Conservation (phyloP, 495 filamentous ascomycete genomes). For the Aspergillus homomorphus region DNA sequence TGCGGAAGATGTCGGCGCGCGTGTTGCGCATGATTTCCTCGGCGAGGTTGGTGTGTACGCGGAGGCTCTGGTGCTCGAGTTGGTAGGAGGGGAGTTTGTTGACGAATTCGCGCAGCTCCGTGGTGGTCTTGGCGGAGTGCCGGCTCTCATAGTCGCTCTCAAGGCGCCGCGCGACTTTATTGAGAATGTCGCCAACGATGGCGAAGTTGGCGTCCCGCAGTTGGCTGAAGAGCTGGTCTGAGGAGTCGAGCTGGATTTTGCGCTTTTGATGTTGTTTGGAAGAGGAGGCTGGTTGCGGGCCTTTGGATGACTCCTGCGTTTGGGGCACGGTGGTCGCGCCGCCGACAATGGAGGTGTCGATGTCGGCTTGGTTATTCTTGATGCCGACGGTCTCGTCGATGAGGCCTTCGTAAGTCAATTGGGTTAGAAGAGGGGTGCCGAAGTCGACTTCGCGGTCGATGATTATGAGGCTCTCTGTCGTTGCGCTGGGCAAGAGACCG, state of each 20-base stretch:
- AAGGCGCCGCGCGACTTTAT: constrained; percentile 85
- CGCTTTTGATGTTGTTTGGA: constrained; percentile 69
- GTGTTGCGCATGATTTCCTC: constrained; percentile 96
- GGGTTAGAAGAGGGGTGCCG: constrained; percentile 84
- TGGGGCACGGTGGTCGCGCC: constrained; percentile 62
- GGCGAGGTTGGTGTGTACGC: constrained; percentile 84
- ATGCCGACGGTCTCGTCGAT: constrained; percentile 95
- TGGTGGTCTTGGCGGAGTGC: constrained; percentile 81
- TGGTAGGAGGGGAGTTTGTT: constrained; percentile 88
- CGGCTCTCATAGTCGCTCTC: constrained; percentile 85
- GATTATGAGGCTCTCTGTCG: constrained; percentile 85
- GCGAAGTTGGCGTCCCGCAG: constrained; percentile 93
- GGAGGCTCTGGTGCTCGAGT: constrained; percentile 86
- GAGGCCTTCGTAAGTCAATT: constrained; percentile 94
- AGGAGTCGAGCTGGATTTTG: constrained; percentile 85
- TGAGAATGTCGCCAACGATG: constrained; percentile 82
- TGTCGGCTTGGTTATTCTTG: constrained; percentile 79
- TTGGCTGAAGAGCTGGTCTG: constrained; percentile 84
- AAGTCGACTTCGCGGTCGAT: constrained; percentile 95
- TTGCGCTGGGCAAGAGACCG: constrained; percentile 76
- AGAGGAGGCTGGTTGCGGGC: constrained; percentile 45
- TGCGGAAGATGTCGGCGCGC: constrained; percentile 79
- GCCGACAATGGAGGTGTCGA: constrained; percentile 90
- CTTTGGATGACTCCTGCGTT: constrained; percentile 52
- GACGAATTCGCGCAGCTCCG: constrained; percentile 90